Percentiles rank a stretch among this genome's conserved stretches.
Conservation (phyloP, 2,329 filamentous ascomycete genomes). For the Fusarium dlaminii region DNA sequence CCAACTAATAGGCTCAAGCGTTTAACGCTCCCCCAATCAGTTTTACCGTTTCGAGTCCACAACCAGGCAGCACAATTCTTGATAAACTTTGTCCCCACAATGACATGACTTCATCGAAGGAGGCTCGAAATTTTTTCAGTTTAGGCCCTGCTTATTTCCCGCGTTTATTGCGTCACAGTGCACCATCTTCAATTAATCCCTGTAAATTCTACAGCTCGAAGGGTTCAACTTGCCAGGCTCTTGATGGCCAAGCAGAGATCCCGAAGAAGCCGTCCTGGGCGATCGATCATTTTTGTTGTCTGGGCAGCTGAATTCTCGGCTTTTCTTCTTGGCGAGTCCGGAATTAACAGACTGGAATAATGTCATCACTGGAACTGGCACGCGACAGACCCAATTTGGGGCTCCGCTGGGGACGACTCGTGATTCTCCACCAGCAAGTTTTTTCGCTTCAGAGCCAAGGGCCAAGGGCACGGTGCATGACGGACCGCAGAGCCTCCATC, state of each 20-base stretch:
- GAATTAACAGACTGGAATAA: neutral
- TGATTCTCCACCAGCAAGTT: neutral
- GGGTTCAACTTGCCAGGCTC: neutral
- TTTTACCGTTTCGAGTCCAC: neutral
- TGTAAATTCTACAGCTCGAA: neutral
- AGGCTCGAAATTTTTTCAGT: neutral
- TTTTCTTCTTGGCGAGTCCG: neutral
- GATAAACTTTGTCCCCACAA: constrained; percentile 5
- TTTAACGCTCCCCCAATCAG: neutral
- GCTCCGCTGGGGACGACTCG: neutral
- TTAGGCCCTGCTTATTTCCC: constrained; percentile 22
- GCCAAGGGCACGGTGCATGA: neutral
- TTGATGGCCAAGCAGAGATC: neutral
- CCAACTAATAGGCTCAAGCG: neutral
- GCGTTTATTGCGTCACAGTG: constrained; percentile 10
- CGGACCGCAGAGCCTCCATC: constrained; percentile 21
- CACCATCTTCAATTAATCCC: neutral
- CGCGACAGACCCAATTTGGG: neutral
- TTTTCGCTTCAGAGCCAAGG: neutral
- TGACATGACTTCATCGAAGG: constrained; percentile 7
- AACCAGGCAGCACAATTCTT: constrained; percentile 27
- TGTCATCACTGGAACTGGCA: neutral
- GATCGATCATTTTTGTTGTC: neutral
- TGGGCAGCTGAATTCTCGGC: constrained; percentile 7
- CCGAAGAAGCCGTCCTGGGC: constrained; percentile 9